Evolutionary conservation across 1,284 basidiomycete genomes (phyloP).

Genomic region (Fistulinella cinereoalba): DNA sequence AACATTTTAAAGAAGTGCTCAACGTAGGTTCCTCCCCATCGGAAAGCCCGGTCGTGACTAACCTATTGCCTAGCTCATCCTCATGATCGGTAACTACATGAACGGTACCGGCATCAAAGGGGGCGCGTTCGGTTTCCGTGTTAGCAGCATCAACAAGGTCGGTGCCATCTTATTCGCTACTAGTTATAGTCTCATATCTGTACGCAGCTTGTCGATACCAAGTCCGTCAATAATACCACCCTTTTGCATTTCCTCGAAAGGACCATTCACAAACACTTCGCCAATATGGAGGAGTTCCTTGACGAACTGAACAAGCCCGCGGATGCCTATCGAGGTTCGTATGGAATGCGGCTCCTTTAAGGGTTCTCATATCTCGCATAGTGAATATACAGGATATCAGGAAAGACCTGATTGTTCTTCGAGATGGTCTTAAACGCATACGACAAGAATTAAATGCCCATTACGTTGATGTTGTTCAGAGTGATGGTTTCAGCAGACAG

Average conservation of each 20-base stretch:
- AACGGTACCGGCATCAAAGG: slow-evolving; percentile 97
- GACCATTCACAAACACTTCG: slow-evolving; percentile 87
- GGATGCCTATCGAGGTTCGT: slow-evolving; percentile 87
- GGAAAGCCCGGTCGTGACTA: slow-evolving; percentile 14
- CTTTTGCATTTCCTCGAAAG: slow-evolving; percentile 93
- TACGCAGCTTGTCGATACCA: slow-evolving; percentile 89
- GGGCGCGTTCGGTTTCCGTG: slow-evolving; percentile 95
- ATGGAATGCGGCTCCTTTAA: neutral
- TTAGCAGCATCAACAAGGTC: slow-evolving; percentile 97
- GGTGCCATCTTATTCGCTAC: neutral
- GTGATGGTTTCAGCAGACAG: slow-evolving; percentile 79
- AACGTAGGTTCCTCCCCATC: slow-evolving; percentile 50
- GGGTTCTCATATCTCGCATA: slow-evolving; percentile 30
- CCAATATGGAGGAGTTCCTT: slow-evolving; percentile 83
- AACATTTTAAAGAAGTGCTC: slow-evolving; percentile 82
- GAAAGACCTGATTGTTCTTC: slow-evolving; percentile 68
- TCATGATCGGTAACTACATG: slow-evolving; percentile 97
- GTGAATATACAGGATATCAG: slow-evolving; percentile 78
- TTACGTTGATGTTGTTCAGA: slow-evolving; percentile 67
- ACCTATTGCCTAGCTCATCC: slow-evolving; percentile 63
- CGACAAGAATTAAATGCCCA: slow-evolving; percentile 76
- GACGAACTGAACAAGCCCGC: slow-evolving; percentile 88
- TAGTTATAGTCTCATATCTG: slow-evolving; percentile 1
- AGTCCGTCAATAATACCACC: slow-evolving; percentile 91
- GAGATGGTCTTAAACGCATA: slow-evolving; percentile 78